Evolutionary conservation across 2,329 filamentous ascomycete species (phyloP).

Genomic region (Fusarium odoratissimum): DNA sequence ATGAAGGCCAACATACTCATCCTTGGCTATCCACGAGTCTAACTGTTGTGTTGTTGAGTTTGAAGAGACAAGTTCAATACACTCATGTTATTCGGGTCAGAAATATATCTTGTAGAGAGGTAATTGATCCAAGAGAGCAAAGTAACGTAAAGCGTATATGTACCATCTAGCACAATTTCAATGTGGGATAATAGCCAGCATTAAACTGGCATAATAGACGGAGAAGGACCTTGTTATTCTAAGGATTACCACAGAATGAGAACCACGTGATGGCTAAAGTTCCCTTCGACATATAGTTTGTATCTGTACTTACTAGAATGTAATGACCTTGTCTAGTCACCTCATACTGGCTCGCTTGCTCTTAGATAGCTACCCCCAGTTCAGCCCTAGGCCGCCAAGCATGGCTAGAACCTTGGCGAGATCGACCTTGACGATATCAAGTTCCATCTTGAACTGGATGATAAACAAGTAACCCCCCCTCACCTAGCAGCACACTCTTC

Average conservation of each 20-base stretch:
- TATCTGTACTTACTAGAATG: neutral
- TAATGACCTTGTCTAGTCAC: neutral
- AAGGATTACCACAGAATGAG: too few species aligned
- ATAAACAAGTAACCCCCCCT: too few species aligned
- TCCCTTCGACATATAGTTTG: neutral
- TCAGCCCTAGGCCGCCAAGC: slow-evolving; percentile 4
- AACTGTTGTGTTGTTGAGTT: neutral
- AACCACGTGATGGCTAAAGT: neutral
- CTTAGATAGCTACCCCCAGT: neutral
- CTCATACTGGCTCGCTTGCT: neutral
- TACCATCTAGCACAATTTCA: neutral
- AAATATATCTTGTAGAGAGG: neutral
- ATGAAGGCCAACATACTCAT: neutral
- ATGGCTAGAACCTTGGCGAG: neutral
- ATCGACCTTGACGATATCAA: neutral
- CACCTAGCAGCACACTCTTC: neutral
- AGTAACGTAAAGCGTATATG: too few species aligned
- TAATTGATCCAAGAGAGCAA: neutral
- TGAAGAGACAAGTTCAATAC: neutral
- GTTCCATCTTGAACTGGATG: neutral
- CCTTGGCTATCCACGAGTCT: neutral
- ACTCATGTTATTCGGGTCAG: neutral
- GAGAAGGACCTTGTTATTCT: neutral
- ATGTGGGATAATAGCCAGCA: neutral
- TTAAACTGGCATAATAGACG: neutral